Evolutionary conservation across 306 rosid genomes (phyloP).

Genomic region (Ochetophila trinervis): DNA sequence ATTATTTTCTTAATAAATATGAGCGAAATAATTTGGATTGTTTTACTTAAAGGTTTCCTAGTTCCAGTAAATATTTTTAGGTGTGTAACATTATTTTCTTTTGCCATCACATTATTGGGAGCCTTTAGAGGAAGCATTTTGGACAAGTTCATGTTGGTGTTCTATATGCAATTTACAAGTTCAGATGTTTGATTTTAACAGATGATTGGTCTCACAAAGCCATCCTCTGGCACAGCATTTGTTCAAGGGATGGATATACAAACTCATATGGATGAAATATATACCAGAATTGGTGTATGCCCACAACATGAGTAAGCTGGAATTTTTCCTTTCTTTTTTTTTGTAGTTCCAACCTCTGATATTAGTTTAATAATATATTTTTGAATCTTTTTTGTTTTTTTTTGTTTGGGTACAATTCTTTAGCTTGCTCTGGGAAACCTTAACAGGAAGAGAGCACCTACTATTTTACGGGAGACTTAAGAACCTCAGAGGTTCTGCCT

Average conservation of each 20-base stretch:
- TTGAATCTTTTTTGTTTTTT: not conserved
- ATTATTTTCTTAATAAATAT: not conserved
- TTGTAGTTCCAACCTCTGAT: no score
- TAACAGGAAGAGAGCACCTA: constrained; percentile 89
- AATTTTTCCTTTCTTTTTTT: not conserved
- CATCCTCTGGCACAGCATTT: constrained; percentile 70
- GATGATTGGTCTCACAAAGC: constrained; percentile 93
- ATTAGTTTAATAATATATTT: not conserved
- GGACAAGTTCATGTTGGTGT: not conserved
- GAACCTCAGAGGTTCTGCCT: constrained; percentile 69
- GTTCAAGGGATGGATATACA: constrained; percentile 77
- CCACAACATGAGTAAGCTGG: constrained; percentile 84
- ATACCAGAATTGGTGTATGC: constrained; percentile 93
- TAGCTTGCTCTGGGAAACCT: constrained; percentile 83
- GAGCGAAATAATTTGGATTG: no score
- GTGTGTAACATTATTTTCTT: no score
- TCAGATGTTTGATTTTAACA: constrained; percentile 10
- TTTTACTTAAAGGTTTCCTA: no score
- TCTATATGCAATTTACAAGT: not conserved
- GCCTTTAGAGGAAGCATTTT: no score
- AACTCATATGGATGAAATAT: constrained; percentile 71
- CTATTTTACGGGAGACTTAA: constrained; percentile 89
- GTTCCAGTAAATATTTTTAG: no score
- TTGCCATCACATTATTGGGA: no score
- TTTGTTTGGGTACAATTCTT: constrained; percentile 5